phyloP scores from a whole-genome alignment of 176 grass and related monocot species.

The Eleusine indica region DNA sequence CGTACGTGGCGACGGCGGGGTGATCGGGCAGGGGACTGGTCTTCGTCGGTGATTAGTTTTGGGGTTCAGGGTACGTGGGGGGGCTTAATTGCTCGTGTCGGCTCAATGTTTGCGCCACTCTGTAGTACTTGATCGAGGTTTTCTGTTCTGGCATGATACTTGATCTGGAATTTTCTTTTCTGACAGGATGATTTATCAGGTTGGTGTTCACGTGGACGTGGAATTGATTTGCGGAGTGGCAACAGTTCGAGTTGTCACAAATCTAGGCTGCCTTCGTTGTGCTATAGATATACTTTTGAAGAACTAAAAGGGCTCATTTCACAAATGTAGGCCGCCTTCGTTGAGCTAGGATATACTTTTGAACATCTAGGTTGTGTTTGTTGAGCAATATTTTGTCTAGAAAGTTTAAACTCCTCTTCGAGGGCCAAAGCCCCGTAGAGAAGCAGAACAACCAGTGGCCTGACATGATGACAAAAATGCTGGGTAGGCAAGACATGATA shows the following conservation, averaged over 20 bases:
- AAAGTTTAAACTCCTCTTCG: too few relatives aligned
- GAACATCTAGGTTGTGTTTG: too few relatives aligned
- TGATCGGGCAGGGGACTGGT: not conserved
- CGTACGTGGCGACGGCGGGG: constrained; percentile 26
- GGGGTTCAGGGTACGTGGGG: not conserved
- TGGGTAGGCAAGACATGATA: too few relatives aligned
- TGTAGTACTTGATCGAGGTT: not conserved
- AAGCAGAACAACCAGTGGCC: too few relatives aligned
- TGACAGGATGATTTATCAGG: constrained; percentile 11
- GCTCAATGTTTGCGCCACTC: constrained; percentile 3
- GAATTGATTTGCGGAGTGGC: not conserved
- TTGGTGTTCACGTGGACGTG: constrained; percentile 19
- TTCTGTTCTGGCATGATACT: not conserved
- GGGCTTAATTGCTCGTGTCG: constrained; percentile 36
- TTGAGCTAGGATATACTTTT: too few relatives aligned
- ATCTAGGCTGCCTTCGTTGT: not conserved
- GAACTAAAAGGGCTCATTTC: too few relatives aligned
- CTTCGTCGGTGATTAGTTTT: constrained; percentile 28
- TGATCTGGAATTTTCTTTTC: constrained; percentile 18
- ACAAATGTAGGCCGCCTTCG: not conserved
- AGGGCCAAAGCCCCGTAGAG: too few relatives aligned
- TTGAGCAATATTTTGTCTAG: too few relatives aligned
- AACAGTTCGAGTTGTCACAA: not conserved
- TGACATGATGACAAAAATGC: too few relatives aligned
- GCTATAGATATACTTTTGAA: too few relatives aligned